phyloP scores from a whole-genome alignment of 192 early-diverging fungal species.

The Coemansia sp. region DNA sequence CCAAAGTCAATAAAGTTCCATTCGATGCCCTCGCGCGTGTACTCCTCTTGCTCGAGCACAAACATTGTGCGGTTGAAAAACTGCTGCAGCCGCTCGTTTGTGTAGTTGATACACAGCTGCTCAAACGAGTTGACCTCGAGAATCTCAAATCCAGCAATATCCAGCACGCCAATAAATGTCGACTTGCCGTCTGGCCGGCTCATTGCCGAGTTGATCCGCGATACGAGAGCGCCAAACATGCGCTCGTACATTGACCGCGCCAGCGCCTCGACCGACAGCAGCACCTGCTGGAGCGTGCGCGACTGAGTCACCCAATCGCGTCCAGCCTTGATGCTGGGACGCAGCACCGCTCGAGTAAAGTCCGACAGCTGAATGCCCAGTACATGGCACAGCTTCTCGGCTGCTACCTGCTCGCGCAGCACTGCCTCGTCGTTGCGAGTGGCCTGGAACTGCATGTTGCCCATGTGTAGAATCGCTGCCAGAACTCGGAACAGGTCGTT shows the following conservation, averaged over 20 bases:
- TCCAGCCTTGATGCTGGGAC: conserved; percentile 90
- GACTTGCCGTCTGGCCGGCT: conserved; percentile 65
- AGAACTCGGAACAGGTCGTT: conserved; percentile 78
- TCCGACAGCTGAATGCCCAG: conserved; percentile 85
- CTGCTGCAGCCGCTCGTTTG: conserved; percentile 97
- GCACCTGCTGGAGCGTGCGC: conserved; percentile 80
- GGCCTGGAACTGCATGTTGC: conserved; percentile 81
- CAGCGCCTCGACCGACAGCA: conserved; percentile 87
- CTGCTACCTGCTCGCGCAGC: conserved; percentile 68
- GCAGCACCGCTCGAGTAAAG: conserved; percentile 82
- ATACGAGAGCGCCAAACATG: conserved; percentile 90
- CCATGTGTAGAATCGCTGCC: conserved; percentile 87
- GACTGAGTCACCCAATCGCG: conserved; percentile 95
- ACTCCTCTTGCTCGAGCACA: conserved; percentile 97
- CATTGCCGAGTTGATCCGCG: conserved; percentile 78
- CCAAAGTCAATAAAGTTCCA: conserved; percentile 99
- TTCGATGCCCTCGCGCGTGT: conserved; percentile 92
- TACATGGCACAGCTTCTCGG: conserved; percentile 92
- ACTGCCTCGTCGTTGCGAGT: conserved; percentile 87
- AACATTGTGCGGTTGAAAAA: conserved; percentile 99
- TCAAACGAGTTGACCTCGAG: conserved; percentile 98
- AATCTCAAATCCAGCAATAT: conserved; percentile 99
- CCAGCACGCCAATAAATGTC: conserved; percentile 93
- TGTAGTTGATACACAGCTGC: conserved; percentile 99
- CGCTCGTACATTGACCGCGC: conserved; percentile 92